phyloP scores from a whole-genome alignment of 495 filamentous ascomycete species.

The Tuber borchii region DNA sequence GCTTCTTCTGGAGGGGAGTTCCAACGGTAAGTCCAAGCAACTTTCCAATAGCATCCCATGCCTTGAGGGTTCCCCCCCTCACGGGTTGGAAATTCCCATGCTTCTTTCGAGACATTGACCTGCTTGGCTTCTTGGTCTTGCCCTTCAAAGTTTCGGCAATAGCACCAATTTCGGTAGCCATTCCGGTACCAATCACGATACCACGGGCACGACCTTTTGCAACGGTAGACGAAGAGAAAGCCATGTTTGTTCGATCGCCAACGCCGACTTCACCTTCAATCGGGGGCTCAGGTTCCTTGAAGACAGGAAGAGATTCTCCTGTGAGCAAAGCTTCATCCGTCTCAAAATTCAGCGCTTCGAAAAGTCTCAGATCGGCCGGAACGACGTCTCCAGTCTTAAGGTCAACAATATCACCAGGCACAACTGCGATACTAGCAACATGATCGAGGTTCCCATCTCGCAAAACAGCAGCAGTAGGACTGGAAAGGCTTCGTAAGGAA shows the following conservation, averaged over 20 bases:
- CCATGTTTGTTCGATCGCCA: constrained; percentile 63
- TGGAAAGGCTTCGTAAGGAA: constrained; percentile 66
- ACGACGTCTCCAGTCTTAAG: constrained; percentile 80
- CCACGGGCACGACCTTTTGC: constrained; percentile 62
- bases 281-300: constrained; percentile 47
- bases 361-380: constrained; percentile 66
- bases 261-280: constrained; percentile 53
- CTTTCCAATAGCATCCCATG: constrained; percentile 58
- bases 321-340: constrained; percentile 66
- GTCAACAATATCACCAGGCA: constrained; percentile 74
- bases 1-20: constrained; percentile 74
- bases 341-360: constrained; percentile 73
- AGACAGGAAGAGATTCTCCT: constrained; percentile 62
- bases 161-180: constrained; percentile 78
- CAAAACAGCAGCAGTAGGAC: constrained; percentile 69
- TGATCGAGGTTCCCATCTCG: constrained; percentile 61
- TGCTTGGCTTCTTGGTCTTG: constrained; percentile 55
- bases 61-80: constrained; percentile 53
- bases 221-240: constrained; percentile 61
- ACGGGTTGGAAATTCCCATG: constrained; percentile 55
- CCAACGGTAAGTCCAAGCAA: constrained; percentile 71
- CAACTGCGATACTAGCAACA: constrained; percentile 64
- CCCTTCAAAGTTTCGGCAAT: constrained; percentile 63
- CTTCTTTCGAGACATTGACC: constrained; percentile 59
- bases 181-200: constrained; percentile 64